A percentile compares a stretch with the other conserved stretches of the same genome.
These are phyloP conservation scores for Scheffersomyces titani DNA, from an alignment of 1,139 yeast species.

Conservation along the genomic window DNA sequence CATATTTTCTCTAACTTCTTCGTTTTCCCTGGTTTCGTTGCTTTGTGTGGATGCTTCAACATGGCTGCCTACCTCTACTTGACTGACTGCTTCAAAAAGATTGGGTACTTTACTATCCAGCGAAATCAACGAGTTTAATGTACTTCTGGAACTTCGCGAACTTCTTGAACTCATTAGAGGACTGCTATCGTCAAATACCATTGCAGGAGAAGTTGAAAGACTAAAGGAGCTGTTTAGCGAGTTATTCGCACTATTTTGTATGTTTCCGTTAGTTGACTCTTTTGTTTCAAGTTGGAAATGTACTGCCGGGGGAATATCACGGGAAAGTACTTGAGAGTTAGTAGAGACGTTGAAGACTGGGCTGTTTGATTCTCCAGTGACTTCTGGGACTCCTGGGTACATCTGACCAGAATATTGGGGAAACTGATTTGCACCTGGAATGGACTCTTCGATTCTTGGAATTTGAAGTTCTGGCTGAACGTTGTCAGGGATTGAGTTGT, in stretches of 20 bases:
- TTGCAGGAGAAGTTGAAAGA: neutral
- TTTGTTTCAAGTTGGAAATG: neutral
- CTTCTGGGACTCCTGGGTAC: neutral
- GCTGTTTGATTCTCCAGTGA: neutral
- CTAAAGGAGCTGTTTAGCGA: neutral
- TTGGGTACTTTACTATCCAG: neutral
- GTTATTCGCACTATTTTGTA: neutral
- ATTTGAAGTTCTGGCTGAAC: neutral
- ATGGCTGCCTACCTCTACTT: neutral
- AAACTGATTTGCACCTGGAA: neutral
- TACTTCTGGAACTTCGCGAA: neutral
- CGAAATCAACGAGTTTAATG: neutral
- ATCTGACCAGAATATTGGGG: neutral
- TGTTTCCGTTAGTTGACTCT: neutral
- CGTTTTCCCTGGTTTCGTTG: neutral
- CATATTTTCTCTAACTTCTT: neutral
- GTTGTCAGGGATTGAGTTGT: neutral
- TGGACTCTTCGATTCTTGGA: neutral
- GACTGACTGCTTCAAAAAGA: neutral
- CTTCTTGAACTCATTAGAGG: neutral
- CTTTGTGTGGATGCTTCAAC: neutral
- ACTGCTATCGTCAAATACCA: neutral
- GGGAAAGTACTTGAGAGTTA: neutral
- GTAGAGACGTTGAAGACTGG: neutral
- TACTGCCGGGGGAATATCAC: neutral